phyloP scores from a whole-genome alignment of 139 green algal species.

The Protoeuglena noctilucae region DNA sequence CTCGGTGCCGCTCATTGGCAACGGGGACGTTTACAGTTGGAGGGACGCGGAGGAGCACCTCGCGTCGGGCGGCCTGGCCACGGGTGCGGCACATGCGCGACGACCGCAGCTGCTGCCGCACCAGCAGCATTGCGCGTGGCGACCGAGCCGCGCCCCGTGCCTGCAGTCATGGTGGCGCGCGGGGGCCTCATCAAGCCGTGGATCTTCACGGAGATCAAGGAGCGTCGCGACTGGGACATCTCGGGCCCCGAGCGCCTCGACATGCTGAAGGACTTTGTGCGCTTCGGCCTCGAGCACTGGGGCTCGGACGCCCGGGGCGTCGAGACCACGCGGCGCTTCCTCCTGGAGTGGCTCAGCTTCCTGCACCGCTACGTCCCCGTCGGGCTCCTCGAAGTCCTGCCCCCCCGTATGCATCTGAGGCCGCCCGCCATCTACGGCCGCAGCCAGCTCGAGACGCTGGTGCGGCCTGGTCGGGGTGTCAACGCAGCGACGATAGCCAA shows the following conservation, averaged over 20 bases:
- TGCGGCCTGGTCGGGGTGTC: slow-evolving; percentile 27
- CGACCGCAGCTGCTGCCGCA: background rate
- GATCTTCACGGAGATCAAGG: slow-evolving; percentile 93
- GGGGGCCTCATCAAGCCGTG: slow-evolving; percentile 97
- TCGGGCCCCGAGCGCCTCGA: slow-evolving; percentile 71
- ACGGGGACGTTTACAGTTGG: slow-evolving; percentile 74
- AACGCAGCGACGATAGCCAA: background rate
- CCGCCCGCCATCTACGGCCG: slow-evolving; percentile 33
- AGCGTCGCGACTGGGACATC: slow-evolving; percentile 93
- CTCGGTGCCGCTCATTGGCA: slow-evolving; percentile 57
- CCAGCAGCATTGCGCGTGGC: background rate
- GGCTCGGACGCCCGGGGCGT: slow-evolving; percentile 74
- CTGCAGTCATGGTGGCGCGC: slow-evolving; percentile 63
- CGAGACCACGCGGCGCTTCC: slow-evolving; percentile 78
- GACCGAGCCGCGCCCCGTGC: background rate
- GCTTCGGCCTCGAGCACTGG: slow-evolving; percentile 83
- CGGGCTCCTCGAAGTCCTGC: slow-evolving; percentile 70
- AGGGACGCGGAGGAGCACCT: slow-evolving; percentile 58
- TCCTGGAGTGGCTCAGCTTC: slow-evolving; percentile 93
- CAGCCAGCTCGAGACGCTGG: slow-evolving; percentile 41
- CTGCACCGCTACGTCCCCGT: slow-evolving; percentile 87
- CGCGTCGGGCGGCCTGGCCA: slow-evolving; percentile 1
- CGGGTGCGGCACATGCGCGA: background rate
- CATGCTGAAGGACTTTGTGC: slow-evolving; percentile 53
- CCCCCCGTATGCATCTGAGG: slow-evolving; percentile 53